Evolutionary conservation across 345 rosid genomes (phyloP).

Genomic region (Syzygium grande): DNA sequence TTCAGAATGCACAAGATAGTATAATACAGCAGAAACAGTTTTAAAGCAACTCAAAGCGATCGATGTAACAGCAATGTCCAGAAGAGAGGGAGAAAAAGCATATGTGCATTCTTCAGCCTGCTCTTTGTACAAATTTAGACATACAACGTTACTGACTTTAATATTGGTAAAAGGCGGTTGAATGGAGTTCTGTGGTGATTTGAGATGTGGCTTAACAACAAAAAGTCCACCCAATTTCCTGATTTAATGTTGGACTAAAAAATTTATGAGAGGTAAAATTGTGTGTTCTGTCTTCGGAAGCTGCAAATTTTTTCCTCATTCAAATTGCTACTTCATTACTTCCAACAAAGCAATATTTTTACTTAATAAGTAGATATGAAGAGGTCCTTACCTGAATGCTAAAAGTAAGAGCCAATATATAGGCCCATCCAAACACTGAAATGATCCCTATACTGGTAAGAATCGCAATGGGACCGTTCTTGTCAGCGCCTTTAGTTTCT

Average conservation of each 20-base stretch:
- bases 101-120: neutral
- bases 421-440: slow-evolving; percentile 54
- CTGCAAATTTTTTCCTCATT: neutral
- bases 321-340: neutral
- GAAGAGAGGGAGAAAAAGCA: neutral
- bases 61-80: neutral
- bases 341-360: neutral
- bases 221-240: neutral
- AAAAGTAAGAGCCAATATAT: slow-evolving; percentile 50
- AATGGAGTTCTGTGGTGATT: neutral
- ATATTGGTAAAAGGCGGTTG: neutral
- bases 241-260: neutral
- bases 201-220: neutral
- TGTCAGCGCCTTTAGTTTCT: slow-evolving; percentile 61
- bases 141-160: neutral
- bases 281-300: neutral
- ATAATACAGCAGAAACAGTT: neutral
- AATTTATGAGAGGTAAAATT: neutral
- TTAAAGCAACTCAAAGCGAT: neutral
- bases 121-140: neutral
- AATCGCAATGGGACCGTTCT: slow-evolving; percentile 54
- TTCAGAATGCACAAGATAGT: neutral
- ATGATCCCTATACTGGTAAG: slow-evolving; percentile 54
- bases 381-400: slow-evolving; percentile 33
- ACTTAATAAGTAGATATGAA: neutral